phyloP scores from a whole-genome alignment of 768 basidiomycete genomes.

The Serendipita indica region DNA sequence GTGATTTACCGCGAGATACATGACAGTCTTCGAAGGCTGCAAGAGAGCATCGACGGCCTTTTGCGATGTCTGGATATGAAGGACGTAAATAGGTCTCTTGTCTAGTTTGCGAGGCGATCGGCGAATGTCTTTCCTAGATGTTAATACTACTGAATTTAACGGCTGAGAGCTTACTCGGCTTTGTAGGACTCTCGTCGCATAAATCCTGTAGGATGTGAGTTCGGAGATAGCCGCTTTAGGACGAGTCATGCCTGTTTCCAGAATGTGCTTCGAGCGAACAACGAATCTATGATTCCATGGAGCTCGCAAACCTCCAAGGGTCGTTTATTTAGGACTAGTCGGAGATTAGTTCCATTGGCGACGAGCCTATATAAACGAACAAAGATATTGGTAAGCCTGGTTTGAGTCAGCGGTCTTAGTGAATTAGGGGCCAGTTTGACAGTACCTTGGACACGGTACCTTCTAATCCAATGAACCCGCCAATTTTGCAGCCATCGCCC shows the following conservation, averaged over 20 bases:
- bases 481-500: conserved; percentile 38
- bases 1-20: conserved; percentile 50
- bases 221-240: not conserved
- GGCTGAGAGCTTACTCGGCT: conserved; percentile 26
- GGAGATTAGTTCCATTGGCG: conserved; percentile 7
- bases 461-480: conserved; percentile 75
- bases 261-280: conserved; percentile 57
- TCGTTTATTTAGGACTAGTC: conserved; percentile 64
- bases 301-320: conserved; percentile 50
- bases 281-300: conserved; percentile 48
- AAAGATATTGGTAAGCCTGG: conserved; percentile 77
- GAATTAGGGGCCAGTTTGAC: conserved; percentile 14
- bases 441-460: conserved; percentile 62
- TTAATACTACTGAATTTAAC: not conserved
- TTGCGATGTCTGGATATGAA: conserved; percentile 56
- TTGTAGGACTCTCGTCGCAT: conserved; percentile 42
- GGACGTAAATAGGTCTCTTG: conserved; percentile 67
- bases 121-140: conserved; percentile 32
- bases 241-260: conserved; percentile 44
- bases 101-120: conserved; percentile 68
- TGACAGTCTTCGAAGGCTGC: conserved; percentile 57
- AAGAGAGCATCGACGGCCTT: conserved; percentile 59
- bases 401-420: not conserved
- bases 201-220: conserved; percentile 37
- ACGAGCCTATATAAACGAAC: conserved; percentile 30